Percentiles rank a stretch among this genome's conserved stretches.
These are phyloP conservation scores for Emydomyces testavorans DNA, from an alignment of 2,329 filamentous ascomycete species.

Conservation along the genomic window DNA sequence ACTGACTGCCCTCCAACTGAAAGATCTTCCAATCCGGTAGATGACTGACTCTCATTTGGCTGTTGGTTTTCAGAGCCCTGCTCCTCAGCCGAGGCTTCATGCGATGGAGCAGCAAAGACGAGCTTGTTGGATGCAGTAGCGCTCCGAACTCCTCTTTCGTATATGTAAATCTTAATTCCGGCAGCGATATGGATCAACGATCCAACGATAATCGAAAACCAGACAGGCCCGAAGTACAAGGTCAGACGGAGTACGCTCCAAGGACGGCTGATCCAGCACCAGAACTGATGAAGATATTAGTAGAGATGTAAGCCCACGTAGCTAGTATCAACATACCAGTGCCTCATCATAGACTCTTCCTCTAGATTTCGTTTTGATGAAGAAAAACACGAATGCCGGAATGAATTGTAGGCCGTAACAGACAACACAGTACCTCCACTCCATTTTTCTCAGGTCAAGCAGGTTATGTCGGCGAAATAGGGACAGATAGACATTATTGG, in stretches of 20 bases:
- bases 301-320: not conserved
- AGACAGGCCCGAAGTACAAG: constrained; percentile 52
- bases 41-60: not conserved
- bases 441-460: constrained; percentile 51
- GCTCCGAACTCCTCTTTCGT: constrained; percentile 27
- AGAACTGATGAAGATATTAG: constrained; percentile 42
- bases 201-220: constrained; percentile 33
- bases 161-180: constrained; percentile 36
- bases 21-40: not conserved
- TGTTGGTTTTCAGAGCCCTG: not conserved
- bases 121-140: not conserved
- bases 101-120: not conserved
- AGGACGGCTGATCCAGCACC: constrained; percentile 62
- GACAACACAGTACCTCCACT: constrained; percentile 55
- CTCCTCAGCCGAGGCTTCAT: not conserved
- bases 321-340: constrained; percentile 34
- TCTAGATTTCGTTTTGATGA: constrained; percentile 43
- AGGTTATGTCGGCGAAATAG: constrained; percentile 65
- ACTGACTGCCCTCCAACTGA: not conserved
- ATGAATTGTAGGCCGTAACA: constrained; percentile 66
- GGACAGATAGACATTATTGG: constrained; percentile 69
- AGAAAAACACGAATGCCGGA: constrained; percentile 56
- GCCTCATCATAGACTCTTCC: constrained; percentile 63
- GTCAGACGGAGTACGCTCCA: constrained; percentile 64
- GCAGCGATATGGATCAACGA: constrained; percentile 33